Conservation (phyloP, 768 basidiomycete genomes). For the Chalciporus chontae region DNA sequence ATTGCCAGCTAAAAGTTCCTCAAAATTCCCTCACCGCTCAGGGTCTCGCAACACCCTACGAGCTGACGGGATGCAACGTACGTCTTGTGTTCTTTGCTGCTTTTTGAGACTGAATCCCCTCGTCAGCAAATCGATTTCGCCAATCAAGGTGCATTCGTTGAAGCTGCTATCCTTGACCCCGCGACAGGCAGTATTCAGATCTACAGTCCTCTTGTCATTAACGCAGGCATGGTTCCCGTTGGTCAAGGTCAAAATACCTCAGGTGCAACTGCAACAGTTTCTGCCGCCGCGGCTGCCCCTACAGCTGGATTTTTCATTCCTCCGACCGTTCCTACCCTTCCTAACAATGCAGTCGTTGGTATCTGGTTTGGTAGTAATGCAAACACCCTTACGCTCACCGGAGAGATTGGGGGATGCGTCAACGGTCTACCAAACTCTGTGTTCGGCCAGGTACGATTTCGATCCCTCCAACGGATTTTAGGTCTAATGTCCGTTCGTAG, state of each 20-base stretch:
- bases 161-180: slow-evolving; percentile 29
- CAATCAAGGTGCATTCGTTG: slow-evolving; percentile 23
- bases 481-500: slow-evolving; percentile 1
- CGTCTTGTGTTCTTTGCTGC: not conserved
- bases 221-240: slow-evolving; percentile 22
- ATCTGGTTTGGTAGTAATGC: slow-evolving; percentile 31
- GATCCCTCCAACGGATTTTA: not conserved
- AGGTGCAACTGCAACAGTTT: not conserved
- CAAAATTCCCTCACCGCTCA: slow-evolving; percentile 20
- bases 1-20: slow-evolving; percentile 22
- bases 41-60: slow-evolving; percentile 27
- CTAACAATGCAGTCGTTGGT: slow-evolving; percentile 22
- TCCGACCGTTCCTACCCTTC: slow-evolving; percentile 22
- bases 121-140: slow-evolving; percentile 26
- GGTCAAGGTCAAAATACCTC: slow-evolving; percentile 5
- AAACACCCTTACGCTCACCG: slow-evolving; percentile 18
- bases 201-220: slow-evolving; percentile 29
- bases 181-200: slow-evolving; percentile 26
- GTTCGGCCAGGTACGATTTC: slow-evolving; percentile 21
- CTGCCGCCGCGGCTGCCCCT: not conserved
- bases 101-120: not conserved
- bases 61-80: slow-evolving; percentile 28
- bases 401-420: slow-evolving; percentile 18
- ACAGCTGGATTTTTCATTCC: slow-evolving; percentile 21
- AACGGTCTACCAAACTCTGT: slow-evolving; percentile 22